Conservation (phyloP, 2,329 filamentous ascomycete genomes). For the Trichoderma brevicompactum region DNA sequence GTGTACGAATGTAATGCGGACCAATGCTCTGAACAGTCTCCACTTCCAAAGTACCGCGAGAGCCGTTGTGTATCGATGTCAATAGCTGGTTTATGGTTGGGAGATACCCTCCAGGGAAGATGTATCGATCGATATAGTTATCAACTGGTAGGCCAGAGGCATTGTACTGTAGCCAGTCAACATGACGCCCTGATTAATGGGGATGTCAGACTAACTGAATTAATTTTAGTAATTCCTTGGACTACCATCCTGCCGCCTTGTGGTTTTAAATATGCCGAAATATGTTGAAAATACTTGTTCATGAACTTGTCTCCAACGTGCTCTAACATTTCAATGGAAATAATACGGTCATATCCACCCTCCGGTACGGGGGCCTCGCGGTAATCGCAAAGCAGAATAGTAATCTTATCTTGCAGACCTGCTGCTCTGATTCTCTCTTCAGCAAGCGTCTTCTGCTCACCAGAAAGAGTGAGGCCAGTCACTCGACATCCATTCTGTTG, state of each 20-base stretch:
- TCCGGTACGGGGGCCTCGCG: slow-evolving; percentile 60
- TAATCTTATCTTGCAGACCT: slow-evolving; percentile 63
- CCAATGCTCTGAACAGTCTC: slow-evolving; percentile 73
- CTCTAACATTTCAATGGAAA: slow-evolving; percentile 79
- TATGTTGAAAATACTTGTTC: slow-evolving; percentile 66
- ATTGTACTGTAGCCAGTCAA: not conserved
- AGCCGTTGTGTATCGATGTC: slow-evolving; percentile 62
- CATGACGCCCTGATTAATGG: not conserved
- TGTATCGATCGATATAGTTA: slow-evolving; percentile 52
- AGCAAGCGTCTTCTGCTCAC: slow-evolving; percentile 69
- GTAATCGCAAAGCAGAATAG: slow-evolving; percentile 70
- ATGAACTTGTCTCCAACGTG: slow-evolving; percentile 71
- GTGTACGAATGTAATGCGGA: slow-evolving; percentile 70
- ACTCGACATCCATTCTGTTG: slow-evolving; percentile 67
- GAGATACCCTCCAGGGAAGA: slow-evolving; percentile 77
- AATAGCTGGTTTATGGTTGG: slow-evolving; percentile 62
- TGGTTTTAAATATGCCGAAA: slow-evolving; percentile 66
- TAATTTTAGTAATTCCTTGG: slow-evolving; percentile 71
- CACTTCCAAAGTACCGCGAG: slow-evolving; percentile 64
- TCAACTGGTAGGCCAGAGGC: not conserved
- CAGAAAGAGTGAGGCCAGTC: slow-evolving; percentile 68
- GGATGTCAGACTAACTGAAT: not conserved
- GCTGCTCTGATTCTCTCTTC: slow-evolving; percentile 66
- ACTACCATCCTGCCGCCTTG: slow-evolving; percentile 69
- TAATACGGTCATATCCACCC: slow-evolving; percentile 67